Evolutionary conservation across 306 rosid species (phyloP).

Genomic region (Prunus padus): DNA sequence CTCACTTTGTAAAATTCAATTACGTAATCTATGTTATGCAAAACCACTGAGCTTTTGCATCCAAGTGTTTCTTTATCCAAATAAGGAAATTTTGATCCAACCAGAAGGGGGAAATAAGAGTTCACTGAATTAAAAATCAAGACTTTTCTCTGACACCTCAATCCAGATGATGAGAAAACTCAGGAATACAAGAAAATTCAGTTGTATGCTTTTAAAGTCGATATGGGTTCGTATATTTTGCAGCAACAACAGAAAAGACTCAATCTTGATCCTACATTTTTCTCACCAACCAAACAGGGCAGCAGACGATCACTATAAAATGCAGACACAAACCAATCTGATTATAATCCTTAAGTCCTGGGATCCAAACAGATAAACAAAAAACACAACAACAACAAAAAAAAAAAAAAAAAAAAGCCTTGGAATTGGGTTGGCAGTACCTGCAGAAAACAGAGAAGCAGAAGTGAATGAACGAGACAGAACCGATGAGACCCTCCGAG

Average conservation of each 20-base stretch:
- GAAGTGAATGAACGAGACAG: constrained; percentile 55
- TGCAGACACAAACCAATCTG: not conserved
- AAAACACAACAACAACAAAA: not conserved
- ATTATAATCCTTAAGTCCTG: not conserved
- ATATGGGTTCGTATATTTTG: not conserved
- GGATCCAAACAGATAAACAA: not conserved
- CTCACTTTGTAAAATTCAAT: not conserved
- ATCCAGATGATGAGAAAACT: constrained; percentile 1
- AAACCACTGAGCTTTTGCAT: not conserved
- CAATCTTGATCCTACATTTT: not conserved
- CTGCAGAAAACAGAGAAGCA: constrained; percentile 47
- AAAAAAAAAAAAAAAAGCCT: not conserved
- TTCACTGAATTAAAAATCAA: not conserved
- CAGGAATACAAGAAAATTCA: not conserved
- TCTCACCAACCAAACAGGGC: not conserved
- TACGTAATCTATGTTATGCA: not conserved
- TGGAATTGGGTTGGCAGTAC: constrained; percentile 20
- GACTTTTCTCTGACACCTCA: not conserved
- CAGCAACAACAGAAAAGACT: not conserved
- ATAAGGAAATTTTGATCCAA: not conserved
- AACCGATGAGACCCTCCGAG: constrained; percentile 43
- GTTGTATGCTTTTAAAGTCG: not conserved
- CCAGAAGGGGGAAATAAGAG: not conserved
- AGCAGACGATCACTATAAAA: not conserved
- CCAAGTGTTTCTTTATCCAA: not conserved